Conservation (phyloP, 1,284 basidiomycete genomes). For the Heterobasidion occidentale region DNA sequence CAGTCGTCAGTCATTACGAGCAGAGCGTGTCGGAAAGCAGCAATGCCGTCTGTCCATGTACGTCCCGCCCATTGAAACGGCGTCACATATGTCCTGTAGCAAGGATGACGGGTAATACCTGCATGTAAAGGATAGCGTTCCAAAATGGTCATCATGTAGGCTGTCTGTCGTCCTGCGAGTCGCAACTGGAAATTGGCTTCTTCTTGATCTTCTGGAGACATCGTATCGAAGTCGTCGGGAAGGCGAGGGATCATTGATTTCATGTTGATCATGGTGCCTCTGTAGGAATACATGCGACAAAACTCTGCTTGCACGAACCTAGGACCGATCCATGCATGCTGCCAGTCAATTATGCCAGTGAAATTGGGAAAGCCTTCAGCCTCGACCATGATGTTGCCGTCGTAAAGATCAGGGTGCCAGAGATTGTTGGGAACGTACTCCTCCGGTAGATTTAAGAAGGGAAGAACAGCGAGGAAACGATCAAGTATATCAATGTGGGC, state of each 20-base stretch:
- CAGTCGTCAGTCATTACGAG: too few species aligned
- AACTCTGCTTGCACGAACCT: not conserved
- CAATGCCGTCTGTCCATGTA: too few species aligned
- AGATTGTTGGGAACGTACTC: not conserved
- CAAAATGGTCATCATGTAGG: too few species aligned
- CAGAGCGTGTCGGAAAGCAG: too few species aligned
- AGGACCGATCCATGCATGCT: not conserved
- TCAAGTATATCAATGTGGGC: not conserved
- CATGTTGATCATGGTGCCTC: not conserved
- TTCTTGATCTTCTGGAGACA: not conserved
- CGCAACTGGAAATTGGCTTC: too few species aligned
- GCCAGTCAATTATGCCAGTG: not conserved
- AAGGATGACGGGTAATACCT: too few species aligned
- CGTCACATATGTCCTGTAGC: too few species aligned
- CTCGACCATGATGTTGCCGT: not conserved
- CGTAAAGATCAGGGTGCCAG: not conserved
- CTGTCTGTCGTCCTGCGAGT: too few species aligned
- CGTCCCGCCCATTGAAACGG: too few species aligned
- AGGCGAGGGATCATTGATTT: not conserved
- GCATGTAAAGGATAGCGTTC: too few species aligned
- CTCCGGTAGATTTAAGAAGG: not conserved
- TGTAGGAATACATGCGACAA: not conserved
- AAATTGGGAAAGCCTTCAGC: not conserved
- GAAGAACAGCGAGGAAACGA: not conserved
- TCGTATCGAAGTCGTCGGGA: not conserved